A percentile compares a stretch with the other conserved stretches of the same genome.
phyloP scores from a whole-genome alignment of 345 rosid species.

The Citrus sinensis region DVS_A1.0 CM039161.1:3018001-3018500 shows the following conservation, averaged over 20 bases:
- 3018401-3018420: constrained; percentile 50
- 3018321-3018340: constrained; percentile 15
- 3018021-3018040: neutral
- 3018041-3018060: neutral
- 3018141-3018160: neutral
- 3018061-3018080: neutral
- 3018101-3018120: neutral
- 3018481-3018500: constrained; percentile 16
- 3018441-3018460: constrained; percentile 20
- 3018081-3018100: neutral
- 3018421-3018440: constrained; percentile 25
- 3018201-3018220: constrained; percentile 47
- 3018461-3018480: constrained; percentile 21
- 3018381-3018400: constrained; percentile 66
- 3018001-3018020: neutral
- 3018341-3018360: constrained; percentile 9
- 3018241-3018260: constrained; percentile 51
- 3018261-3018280: constrained; percentile 54
- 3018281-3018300: constrained; percentile 37
- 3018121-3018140: neutral
- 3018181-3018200: neutral
- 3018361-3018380: constrained; percentile 32
- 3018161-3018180: neutral
- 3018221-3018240: constrained; percentile 40
- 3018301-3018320: constrained; percentile 19